phyloP scores from a whole-genome alignment of 2,329 filamentous ascomycete species.

The Xylariales sp. region DNA sequence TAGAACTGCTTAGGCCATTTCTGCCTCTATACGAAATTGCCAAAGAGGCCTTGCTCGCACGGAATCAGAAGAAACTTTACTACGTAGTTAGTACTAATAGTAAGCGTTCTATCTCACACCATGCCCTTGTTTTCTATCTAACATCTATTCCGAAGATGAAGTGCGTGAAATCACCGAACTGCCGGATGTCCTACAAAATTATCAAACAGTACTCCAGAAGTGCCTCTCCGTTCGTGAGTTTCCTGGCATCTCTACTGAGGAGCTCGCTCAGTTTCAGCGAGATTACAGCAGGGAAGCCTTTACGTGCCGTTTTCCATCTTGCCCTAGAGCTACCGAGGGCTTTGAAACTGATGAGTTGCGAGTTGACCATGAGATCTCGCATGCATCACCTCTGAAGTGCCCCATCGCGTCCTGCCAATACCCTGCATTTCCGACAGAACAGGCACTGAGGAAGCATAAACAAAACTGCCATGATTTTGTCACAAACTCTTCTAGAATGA shows the following conservation, averaged over 20 bases:
- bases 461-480: conserved; percentile 1
- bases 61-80: conserved; percentile 4
- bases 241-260: conserved; percentile 15
- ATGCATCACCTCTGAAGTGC: conserved; percentile 11
- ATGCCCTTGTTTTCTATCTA: neutral
- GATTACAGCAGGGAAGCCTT: neutral
- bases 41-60: conserved; percentile 3
- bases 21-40: neutral
- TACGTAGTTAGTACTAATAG: neutral
- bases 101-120: neutral
- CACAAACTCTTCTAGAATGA: neutral
- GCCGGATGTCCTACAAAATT: conserved; percentile 15
- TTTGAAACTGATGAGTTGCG: conserved; percentile 14
- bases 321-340: conserved; percentile 1
- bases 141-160: neutral
- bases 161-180: neutral
- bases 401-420: conserved; percentile 12
- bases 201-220: conserved; percentile 6
- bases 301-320: conserved; percentile 17
- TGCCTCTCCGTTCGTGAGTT: conserved; percentile 14
- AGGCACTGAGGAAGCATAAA: conserved; percentile 1
- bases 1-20: conserved; percentile 13
- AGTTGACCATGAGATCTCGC: conserved; percentile 11
- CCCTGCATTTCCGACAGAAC: conserved; percentile 1
- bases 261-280: conserved; percentile 15